phyloP scores from a whole-genome alignment of 1,139 yeast species.

The Taiozyma sp. region DNA sequence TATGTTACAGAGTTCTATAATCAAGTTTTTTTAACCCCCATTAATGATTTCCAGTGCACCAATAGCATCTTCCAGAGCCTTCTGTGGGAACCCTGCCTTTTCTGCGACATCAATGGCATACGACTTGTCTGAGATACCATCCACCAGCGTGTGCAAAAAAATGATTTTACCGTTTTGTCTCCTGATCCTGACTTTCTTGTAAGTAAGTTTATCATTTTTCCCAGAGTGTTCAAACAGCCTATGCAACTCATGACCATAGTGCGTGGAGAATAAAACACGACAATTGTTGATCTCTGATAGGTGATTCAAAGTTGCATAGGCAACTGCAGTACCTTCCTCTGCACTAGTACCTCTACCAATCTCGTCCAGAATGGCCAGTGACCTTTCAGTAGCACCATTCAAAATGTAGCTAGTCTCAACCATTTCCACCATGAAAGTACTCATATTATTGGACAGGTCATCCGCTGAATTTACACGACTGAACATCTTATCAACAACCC shows the following conservation, averaged over 20 bases:
- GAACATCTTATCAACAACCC: constrained; percentile 80
- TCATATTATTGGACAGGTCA: constrained; percentile 78
- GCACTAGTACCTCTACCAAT: constrained; percentile 97
- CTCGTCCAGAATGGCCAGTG: constrained; percentile 89
- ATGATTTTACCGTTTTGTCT: constrained; percentile 30
- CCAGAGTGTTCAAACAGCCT: constrained; percentile 32
- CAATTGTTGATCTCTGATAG: constrained; percentile 56
- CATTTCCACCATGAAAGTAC: constrained; percentile 98
- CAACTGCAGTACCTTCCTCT: constrained; percentile 84
- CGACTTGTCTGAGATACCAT: constrained; percentile 74
- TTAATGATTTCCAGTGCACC: constrained; percentile 28
- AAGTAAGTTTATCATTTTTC: constrained; percentile 25
- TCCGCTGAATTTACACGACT: constrained; percentile 93
- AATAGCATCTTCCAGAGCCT: constrained; percentile 50
- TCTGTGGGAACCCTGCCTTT: constrained; percentile 75
- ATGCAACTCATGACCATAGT: constrained; percentile 71
- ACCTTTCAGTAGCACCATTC: constrained; percentile 66
- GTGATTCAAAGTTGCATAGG: constrained; percentile 71
- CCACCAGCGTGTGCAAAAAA: constrained; percentile 60
- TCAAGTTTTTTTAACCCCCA: neutral
- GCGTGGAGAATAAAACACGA: constrained; percentile 88
- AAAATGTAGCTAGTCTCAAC: constrained; percentile 85
- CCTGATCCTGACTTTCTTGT: constrained; percentile 39
- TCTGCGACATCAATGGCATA: constrained; percentile 85
- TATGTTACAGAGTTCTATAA: neutral